Conservation (phyloP, 2,329 filamentous ascomycete species). For the Tolypocladium nubicola region DNA sequence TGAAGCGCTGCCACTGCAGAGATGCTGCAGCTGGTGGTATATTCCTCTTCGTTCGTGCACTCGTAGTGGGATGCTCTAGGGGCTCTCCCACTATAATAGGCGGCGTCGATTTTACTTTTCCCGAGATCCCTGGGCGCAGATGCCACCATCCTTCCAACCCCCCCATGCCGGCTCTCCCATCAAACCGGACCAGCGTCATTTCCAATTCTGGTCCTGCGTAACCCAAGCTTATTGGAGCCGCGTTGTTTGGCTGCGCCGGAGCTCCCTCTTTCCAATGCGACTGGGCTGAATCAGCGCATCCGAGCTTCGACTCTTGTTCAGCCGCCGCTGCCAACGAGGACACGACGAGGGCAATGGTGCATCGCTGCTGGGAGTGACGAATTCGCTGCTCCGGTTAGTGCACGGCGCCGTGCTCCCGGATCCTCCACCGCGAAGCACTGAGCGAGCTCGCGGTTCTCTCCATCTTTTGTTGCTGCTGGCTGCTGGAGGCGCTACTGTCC, state of each 20-base stretch:
- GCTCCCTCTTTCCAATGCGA: neutral
- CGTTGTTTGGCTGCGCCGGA: neutral
- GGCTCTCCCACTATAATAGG: neutral
- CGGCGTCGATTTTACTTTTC: neutral
- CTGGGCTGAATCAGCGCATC: neutral
- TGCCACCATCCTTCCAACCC: neutral
- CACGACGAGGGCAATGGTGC: neutral
- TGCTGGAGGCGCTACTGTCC: neutral
- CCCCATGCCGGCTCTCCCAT: neutral
- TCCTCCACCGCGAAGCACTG: neutral
- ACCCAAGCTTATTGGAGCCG: neutral
- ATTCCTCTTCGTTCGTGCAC: too few relatives aligned
- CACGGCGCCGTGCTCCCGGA: too few relatives aligned
- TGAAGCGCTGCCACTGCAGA: neutral
- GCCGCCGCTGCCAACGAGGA: neutral
- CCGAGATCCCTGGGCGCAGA: neutral
- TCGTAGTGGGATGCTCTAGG: neutral
- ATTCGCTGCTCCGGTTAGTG: too few relatives aligned
- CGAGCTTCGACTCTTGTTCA: neutral
- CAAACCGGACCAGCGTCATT: neutral
- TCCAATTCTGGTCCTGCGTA: neutral
- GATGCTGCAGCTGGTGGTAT: neutral
- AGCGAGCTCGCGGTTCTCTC: neutral
- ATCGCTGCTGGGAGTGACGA: neutral
- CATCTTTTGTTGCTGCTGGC: neutral